Conservation (phyloP, 129 eudicot species). For the Erigeron canadensis region DNA sequence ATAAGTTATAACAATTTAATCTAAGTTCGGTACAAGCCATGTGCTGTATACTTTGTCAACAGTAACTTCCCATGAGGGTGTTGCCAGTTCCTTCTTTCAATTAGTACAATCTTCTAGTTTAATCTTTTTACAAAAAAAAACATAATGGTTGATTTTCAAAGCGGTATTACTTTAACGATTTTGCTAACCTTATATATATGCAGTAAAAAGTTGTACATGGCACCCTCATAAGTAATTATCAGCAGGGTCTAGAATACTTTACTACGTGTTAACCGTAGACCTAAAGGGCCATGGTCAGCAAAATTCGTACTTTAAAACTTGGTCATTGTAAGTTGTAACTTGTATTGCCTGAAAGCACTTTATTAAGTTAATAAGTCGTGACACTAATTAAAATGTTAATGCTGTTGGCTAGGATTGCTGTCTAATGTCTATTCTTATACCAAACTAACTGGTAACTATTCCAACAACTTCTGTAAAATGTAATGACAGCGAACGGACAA, state of each 20-base stretch:
- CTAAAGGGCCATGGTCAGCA: too few relatives aligned
- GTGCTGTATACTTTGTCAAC: too few relatives aligned
- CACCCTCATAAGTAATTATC: too few relatives aligned
- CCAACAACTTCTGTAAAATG: background rate
- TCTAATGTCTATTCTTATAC: conserved; percentile 5
- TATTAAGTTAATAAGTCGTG: background rate
- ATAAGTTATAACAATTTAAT: too few relatives aligned
- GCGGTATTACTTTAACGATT: too few relatives aligned
- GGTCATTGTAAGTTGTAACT: conserved; percentile 6
- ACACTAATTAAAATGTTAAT: background rate
- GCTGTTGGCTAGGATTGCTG: conserved; percentile 7
- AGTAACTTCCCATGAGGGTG: too few relatives aligned
- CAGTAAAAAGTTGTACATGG: too few relatives aligned
- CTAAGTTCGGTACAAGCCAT: too few relatives aligned
- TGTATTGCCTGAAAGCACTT: too few relatives aligned
- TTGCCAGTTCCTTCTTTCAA: background rate
- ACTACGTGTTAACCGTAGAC: too few relatives aligned
- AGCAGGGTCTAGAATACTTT: too few relatives aligned
- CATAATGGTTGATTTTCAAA: background rate
- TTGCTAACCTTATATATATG: too few relatives aligned
- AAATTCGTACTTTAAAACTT: background rate
- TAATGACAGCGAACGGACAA: conserved; percentile 77
- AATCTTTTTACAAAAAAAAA: background rate
- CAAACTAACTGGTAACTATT: conserved; percentile 12
- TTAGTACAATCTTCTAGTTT: conserved; percentile 9